phyloP scores from a whole-genome alignment of 306 rosid species.

The Vigna radiata region DNA sequence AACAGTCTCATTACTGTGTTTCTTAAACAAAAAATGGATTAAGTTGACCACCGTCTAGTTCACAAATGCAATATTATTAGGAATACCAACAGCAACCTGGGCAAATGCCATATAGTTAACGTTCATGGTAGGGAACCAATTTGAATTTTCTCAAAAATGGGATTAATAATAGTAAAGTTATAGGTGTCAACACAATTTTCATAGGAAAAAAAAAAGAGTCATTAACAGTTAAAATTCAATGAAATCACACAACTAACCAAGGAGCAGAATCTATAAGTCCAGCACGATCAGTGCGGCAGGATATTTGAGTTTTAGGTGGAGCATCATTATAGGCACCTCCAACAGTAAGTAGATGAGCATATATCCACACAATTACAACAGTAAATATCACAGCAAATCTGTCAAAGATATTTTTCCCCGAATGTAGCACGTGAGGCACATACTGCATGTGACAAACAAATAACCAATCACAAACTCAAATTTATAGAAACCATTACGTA shows the following conservation, averaged over 20 bases:
- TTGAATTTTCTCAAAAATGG: neutral
- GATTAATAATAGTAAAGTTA: conserved; percentile 7
- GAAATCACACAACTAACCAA: conserved; percentile 69
- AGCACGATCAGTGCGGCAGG: conserved; percentile 97
- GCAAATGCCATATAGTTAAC: neutral
- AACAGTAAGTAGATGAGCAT: conserved; percentile 93
- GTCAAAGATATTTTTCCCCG: conserved; percentile 60
- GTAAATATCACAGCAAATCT: conserved; percentile 90
- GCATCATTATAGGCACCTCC: conserved; percentile 89
- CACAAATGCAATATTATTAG: neutral
- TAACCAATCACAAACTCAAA: conserved; percentile 37
- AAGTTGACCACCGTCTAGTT: conserved; percentile 18
- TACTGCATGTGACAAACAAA: conserved; percentile 70
- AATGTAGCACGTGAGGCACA: conserved; percentile 74
- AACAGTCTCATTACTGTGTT: neutral
- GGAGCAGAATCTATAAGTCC: conserved; percentile 90
- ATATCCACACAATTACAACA: conserved; percentile 89
- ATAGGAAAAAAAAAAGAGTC: neutral
- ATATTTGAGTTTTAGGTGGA: conserved; percentile 73
- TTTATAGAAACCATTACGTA: conserved; percentile 35
- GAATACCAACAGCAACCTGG: neutral
- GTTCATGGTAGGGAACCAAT: neutral
- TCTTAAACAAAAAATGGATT: neutral
- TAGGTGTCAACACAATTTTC: conserved; percentile 16
- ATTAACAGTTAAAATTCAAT: conserved; percentile 19